Conservation (phyloP, 805 yeast genomes). For the Lachancea fermentati region DNA sequence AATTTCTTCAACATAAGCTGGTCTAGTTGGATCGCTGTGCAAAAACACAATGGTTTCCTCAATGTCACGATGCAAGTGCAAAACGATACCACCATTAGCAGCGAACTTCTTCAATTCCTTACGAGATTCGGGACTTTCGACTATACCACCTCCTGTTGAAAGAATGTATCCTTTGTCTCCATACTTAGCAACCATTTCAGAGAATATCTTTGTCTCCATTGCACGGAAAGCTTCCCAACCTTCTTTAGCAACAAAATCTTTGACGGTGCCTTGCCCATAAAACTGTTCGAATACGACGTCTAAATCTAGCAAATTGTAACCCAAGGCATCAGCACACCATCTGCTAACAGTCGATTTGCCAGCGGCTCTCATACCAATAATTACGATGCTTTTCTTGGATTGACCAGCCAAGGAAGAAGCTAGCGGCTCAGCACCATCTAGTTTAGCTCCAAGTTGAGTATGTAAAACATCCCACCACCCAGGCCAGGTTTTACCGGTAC, state of each 20-base stretch:
- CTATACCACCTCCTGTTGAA: constrained; percentile 96
- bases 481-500: constrained; percentile 99
- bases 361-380: constrained; percentile 97
- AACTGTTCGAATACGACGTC: constrained; percentile 65
- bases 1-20: constrained; percentile 79
- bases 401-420: constrained; percentile 6
- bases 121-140: constrained; percentile 70
- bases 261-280: constrained; percentile 42
- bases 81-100: constrained; percentile 64
- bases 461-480: constrained; percentile 98
- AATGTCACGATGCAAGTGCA: constrained; percentile 86
- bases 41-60: constrained; percentile 73
- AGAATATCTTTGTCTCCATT: constrained; percentile 54
- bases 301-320: constrained; percentile 65
- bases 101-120: constrained; percentile 50
- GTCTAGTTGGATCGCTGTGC: constrained; percentile 74
- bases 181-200: constrained; percentile 36
- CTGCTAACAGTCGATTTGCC: constrained; percentile 85
- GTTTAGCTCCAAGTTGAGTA: constrained; percentile 52
- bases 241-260: constrained; percentile 50
- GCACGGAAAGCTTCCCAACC: constrained; percentile 90
- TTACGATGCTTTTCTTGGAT: constrained; percentile 46
- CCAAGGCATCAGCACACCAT: constrained; percentile 68
- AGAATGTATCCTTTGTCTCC: constrained; percentile 55
- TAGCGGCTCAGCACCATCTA: constrained; percentile 67